phyloP scores from a whole-genome alignment of 371 early-diverging fungal genomes.

The Saksenaea oblongispora region DNA sequence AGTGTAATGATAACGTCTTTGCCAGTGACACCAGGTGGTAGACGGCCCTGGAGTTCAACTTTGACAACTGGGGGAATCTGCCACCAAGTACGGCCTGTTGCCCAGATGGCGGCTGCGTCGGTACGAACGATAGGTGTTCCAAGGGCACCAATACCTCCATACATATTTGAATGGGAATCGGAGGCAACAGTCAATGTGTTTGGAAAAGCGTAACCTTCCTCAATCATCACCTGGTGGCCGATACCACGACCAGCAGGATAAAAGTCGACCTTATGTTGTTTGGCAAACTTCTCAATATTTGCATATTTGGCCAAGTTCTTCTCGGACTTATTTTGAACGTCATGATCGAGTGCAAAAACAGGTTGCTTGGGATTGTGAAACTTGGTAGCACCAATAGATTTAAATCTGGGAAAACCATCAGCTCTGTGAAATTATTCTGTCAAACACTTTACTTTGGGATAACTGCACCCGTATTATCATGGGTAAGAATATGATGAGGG shows the following conservation, averaged over 20 bases:
- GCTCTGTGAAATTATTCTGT: neutral
- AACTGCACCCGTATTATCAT: conserved; percentile 96
- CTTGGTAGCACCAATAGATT: conserved; percentile 83
- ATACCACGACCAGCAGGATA: conserved; percentile 97
- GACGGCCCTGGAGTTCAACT: conserved; percentile 74
- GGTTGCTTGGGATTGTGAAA: conserved; percentile 82
- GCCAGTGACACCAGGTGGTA: conserved; percentile 85
- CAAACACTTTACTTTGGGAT: conserved; percentile 74
- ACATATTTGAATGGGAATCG: conserved; percentile 98
- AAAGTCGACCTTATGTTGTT: conserved; percentile 82
- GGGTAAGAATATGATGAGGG: conserved; percentile 92
- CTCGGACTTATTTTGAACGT: conserved; percentile 91
- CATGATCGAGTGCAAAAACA: conserved; percentile 95
- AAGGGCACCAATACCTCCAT: conserved; percentile 92
- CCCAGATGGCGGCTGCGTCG: conserved; percentile 97
- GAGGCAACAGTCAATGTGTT: conserved; percentile 91
- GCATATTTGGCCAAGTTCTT: conserved; percentile 88
- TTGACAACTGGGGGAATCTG: conserved; percentile 93
- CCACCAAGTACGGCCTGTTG: conserved; percentile 97
- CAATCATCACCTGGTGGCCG: conserved; percentile 96
- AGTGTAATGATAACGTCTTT: conserved; percentile 95
- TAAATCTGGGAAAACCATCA: conserved; percentile 64
- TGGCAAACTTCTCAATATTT: conserved; percentile 82
- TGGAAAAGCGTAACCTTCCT: conserved; percentile 96
- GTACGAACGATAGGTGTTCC: conserved; percentile 97